phyloP scores from a whole-genome alignment of 116 monocot genomes.

The Thalassia testudinum region DNA sequence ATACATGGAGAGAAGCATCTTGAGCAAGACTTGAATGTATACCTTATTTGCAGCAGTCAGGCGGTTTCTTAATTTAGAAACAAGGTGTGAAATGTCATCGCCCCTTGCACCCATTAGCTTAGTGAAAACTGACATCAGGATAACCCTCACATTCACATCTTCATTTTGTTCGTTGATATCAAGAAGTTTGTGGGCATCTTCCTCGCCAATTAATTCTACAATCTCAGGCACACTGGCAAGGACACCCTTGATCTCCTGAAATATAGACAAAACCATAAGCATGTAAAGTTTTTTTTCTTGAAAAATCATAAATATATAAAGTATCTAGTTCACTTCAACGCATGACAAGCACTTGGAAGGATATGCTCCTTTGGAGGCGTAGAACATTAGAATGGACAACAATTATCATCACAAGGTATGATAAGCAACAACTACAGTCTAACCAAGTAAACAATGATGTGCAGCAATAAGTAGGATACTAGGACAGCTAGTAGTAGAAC shows the following conservation, averaged over 20 bases:
- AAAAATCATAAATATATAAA: not conserved
- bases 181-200: conserved; percentile 24
- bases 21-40: not conserved
- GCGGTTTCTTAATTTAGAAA: conserved; percentile 46
- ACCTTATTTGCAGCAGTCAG: conserved; percentile 53
- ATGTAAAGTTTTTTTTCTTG: not conserved
- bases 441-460: too few relatives aligned
- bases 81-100: conserved; percentile 33
- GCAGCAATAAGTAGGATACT: too few relatives aligned
- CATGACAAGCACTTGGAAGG: not conserved
- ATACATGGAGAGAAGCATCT: too few relatives aligned
- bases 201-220: conserved; percentile 40
- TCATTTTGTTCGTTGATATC: conserved; percentile 19
- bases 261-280: not conserved
- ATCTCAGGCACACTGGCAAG: conserved; percentile 61
- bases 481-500: too few relatives aligned
- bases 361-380: not conserved
- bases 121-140: conserved; percentile 49
- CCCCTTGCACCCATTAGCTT: conserved; percentile 59
- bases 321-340: not conserved
- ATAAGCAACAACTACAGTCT: not conserved
- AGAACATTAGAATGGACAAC: not conserved
- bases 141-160: conserved; percentile 19
- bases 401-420: not conserved
- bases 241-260: conserved; percentile 79